phyloP scores from a whole-genome alignment of 805 yeast genomes.

The Candida michaelii region DNA sequence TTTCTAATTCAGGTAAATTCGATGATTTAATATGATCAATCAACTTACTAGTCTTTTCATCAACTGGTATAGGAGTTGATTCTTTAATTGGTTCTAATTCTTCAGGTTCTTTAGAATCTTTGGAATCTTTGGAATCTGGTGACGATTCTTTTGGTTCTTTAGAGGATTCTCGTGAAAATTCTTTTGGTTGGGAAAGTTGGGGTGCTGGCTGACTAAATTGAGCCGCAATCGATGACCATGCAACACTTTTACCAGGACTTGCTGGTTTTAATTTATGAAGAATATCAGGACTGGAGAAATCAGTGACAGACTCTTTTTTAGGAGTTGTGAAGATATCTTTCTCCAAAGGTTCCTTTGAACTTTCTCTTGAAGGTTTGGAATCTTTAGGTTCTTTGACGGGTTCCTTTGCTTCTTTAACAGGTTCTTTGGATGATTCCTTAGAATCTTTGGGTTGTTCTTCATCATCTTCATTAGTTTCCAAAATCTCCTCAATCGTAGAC shows the following conservation, averaged over 20 bases:
- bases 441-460: constrained; percentile 1
- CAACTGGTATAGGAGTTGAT: constrained; percentile 2
- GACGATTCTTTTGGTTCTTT: constrained; percentile 7
- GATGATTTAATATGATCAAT: constrained; percentile 17
- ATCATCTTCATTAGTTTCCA: constrained; percentile 5
- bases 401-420: neutral
- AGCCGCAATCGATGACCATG: constrained; percentile 59
- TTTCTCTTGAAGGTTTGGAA: neutral
- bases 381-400: neutral
- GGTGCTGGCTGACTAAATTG: constrained; percentile 20
- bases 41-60: neutral
- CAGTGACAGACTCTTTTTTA: constrained; percentile 22
- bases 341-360: neutral
- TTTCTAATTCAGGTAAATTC: constrained; percentile 28
- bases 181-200: neutral
- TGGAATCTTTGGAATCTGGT: neutral
- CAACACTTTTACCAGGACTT: constrained; percentile 52
- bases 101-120: neutral
- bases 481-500: constrained; percentile 7
- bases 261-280: constrained; percentile 54
- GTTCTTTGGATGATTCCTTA: neutral
- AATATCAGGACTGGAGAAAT: constrained; percentile 37
- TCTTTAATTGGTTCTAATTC: neutral
- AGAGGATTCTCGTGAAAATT: constrained; percentile 3
- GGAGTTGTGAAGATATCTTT: constrained; percentile 5